A percentile compares a stretch with the other conserved stretches of the same genome.
Conservation (phyloP, 139 green algal species). For the Zygnema circumcarinatum region DNA sequence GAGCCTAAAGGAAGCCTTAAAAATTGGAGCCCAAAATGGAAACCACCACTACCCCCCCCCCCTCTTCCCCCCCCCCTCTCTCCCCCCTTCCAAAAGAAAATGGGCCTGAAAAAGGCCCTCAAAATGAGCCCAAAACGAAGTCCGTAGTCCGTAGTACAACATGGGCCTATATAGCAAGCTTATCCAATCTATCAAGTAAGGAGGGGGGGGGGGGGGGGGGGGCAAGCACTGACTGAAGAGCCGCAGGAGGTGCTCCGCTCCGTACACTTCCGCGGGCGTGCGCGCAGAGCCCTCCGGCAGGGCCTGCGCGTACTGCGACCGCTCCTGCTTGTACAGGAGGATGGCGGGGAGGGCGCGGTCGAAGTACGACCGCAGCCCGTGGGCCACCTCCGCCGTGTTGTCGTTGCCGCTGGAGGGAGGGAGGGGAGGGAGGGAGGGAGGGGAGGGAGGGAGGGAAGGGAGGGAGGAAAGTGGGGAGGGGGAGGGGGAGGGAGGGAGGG, state of each 20-base stretch:
- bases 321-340: conserved; percentile 62
- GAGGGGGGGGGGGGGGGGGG: background rate
- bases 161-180: background rate
- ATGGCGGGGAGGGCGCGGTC: conserved; percentile 53
- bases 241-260: conserved; percentile 61
- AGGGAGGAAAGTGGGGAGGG: background rate
- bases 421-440: background rate
- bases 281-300: background rate
- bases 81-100: background rate
- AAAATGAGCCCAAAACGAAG: too few species aligned
- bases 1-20: too few species aligned
- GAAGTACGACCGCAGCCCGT: conserved; percentile 57
- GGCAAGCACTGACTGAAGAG: conserved; percentile 60
- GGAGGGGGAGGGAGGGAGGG: background rate
- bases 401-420: conserved; percentile 39
- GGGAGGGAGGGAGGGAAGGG: background rate
- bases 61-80: too few species aligned
- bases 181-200: background rate
- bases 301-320: conserved; percentile 25
- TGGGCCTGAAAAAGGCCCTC: background rate
- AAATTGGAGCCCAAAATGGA: too few species aligned
- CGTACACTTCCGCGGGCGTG: conserved; percentile 53
- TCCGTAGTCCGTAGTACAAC: too few species aligned
- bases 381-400: conserved; percentile 29
- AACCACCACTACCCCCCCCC: too few species aligned